Conservation (phyloP, 768 basidiomycete genomes). For the Suillus sp. region DNA sequence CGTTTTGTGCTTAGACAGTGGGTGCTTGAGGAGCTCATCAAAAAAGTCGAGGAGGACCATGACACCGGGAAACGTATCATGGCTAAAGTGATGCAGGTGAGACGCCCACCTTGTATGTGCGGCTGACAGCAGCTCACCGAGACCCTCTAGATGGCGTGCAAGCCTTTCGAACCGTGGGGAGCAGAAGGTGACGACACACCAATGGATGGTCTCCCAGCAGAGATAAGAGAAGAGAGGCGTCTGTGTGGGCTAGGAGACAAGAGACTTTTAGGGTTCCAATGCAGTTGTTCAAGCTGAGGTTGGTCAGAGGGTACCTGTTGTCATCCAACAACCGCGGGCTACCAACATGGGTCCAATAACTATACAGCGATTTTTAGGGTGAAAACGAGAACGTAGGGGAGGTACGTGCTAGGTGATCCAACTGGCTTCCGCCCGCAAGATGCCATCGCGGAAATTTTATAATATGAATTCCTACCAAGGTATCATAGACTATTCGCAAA, state of each 20-base stretch:
- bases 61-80: slow-evolving; percentile 66
- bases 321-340: background rate
- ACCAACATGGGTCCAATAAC: background rate
- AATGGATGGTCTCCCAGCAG: slow-evolving; percentile 52
- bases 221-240: slow-evolving; percentile 69
- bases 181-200: slow-evolving; percentile 56
- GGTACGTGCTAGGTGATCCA: background rate
- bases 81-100: slow-evolving; percentile 79
- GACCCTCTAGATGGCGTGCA: slow-evolving; percentile 73
- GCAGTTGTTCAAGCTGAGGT: slow-evolving; percentile 83
- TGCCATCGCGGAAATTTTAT: background rate
- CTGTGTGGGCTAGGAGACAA: slow-evolving; percentile 78
- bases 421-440: background rate
- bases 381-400: background rate
- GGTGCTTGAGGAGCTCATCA: slow-evolving; percentile 93
- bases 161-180: slow-evolving; percentile 88
- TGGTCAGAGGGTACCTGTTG: background rate
- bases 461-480: too few species aligned
- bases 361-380: background rate
- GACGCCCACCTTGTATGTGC: slow-evolving; percentile 23
- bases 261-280: slow-evolving; percentile 86
- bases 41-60: slow-evolving; percentile 59
- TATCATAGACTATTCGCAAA: too few species aligned
- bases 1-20: slow-evolving; percentile 94
- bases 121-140: slow-evolving; percentile 6